Conservation (phyloP, 169 alveolate species). For the Haemoproteus tartakovskyi region DNA sequence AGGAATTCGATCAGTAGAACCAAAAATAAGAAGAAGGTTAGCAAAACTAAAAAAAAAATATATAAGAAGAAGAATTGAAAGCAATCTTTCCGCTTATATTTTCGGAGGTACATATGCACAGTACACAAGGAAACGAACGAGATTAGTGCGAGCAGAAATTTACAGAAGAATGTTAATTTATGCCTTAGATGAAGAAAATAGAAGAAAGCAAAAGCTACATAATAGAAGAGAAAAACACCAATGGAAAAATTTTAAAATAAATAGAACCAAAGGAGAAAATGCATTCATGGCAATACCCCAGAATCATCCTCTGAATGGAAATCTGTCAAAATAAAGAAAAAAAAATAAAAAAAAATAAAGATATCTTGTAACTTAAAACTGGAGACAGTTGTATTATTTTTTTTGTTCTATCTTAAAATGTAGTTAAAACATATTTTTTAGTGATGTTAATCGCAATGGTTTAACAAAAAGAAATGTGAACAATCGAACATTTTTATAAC, state of each 20-base stretch:
- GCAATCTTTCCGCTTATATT: constrained; percentile 71
- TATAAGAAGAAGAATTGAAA: constrained; percentile 70
- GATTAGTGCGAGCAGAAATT: constrained; percentile 69
- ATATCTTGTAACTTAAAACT: too few relatives aligned
- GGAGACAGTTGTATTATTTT: too few relatives aligned
- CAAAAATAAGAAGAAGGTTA: constrained; percentile 67
- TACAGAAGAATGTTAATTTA: constrained; percentile 73
- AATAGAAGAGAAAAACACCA: constrained; percentile 63
- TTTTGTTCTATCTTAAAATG: too few relatives aligned
- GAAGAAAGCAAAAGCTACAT: constrained; percentile 68
- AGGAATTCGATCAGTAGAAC: constrained; percentile 76
- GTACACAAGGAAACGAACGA: constrained; percentile 64
- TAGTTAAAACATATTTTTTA: too few relatives aligned
- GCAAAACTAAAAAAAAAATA: constrained; percentile 64
- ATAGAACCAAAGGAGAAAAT: constrained; percentile 39
- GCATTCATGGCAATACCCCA: constrained; percentile 63
- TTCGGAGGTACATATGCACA: constrained; percentile 74
- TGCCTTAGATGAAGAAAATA: constrained; percentile 73
- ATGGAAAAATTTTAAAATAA: constrained; percentile 66
- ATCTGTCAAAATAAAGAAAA: too few relatives aligned
- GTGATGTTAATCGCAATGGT: too few relatives aligned
- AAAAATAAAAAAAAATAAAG: too few relatives aligned
- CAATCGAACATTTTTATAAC: too few relatives aligned
- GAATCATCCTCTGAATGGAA: constrained; percentile 20
- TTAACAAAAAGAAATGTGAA: too few relatives aligned